phyloP scores from a whole-genome alignment of 2,329 filamentous ascomycete genomes.

The Meredithiella fracta region DNA sequence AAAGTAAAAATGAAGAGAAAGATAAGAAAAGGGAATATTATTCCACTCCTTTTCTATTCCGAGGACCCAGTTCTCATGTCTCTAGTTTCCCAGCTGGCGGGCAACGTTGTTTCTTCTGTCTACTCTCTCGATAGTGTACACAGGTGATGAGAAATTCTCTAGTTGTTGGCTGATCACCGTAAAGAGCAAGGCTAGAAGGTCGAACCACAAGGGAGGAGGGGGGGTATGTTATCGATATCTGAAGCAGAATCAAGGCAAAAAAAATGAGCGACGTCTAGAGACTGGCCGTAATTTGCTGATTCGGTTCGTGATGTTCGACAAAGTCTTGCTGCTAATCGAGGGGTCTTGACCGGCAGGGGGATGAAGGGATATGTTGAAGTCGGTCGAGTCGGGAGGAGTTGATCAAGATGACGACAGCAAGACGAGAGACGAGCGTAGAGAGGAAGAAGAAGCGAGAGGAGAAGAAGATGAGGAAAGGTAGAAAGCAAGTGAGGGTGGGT shows the following conservation, averaged over 20 bases:
- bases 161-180: not conserved
- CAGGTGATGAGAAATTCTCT: slow-evolving; percentile 1
- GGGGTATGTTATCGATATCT: not conserved
- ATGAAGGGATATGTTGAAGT: not conserved
- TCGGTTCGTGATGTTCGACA: slow-evolving; percentile 2
- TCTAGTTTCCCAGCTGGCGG: slow-evolving; percentile 10
- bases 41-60: slow-evolving; percentile 13
- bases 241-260: not conserved
- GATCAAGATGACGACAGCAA: slow-evolving; percentile 1
- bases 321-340: not conserved
- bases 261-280: not conserved
- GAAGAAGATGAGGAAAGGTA: not conserved
- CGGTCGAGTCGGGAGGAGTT: not conserved
- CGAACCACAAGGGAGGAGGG: not conserved
- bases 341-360: not conserved
- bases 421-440: not conserved
- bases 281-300: not conserved
- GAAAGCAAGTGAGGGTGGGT: not conserved
- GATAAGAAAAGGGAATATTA: slow-evolving; percentile 9
- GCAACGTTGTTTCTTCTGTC: slow-evolving; percentile 6
- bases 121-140: slow-evolving; percentile 8
- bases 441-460: slow-evolving; percentile 3
- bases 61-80: slow-evolving; percentile 13
- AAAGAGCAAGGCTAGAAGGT: not conserved
- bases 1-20: slow-evolving; percentile 3